Evolutionary conservation across 768 basidiomycete species (phyloP).

Genomic region (Lactifluus piperatus): DNA sequence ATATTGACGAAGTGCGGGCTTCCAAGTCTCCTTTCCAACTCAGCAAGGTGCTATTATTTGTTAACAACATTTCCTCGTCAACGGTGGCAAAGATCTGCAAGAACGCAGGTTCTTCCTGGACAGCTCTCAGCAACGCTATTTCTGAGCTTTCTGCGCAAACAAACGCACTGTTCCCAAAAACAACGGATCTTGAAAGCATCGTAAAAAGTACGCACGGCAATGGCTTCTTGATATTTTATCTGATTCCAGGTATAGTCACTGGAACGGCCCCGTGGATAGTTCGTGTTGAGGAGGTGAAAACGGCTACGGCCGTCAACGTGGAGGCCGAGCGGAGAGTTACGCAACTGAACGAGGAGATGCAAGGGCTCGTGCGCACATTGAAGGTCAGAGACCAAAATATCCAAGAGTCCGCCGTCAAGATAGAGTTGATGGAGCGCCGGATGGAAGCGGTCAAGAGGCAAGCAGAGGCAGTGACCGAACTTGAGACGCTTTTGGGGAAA

Average conservation of each 20-base stretch:
- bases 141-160: constrained; percentile 63
- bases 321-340: constrained; percentile 87
- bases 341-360: constrained; percentile 84
- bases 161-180: constrained; percentile 57
- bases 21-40: constrained; percentile 76
- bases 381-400: constrained; percentile 84
- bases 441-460: constrained; percentile 90
- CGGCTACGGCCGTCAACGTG: constrained; percentile 73
- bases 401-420: constrained; percentile 86
- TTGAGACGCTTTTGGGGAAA: constrained; percentile 74
- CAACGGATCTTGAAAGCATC: constrained; percentile 68
- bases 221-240: not conserved
- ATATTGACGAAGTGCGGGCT: constrained; percentile 71
- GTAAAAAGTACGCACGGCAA: constrained; percentile 55
- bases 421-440: constrained; percentile 89
- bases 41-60: constrained; percentile 56
- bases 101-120: constrained; percentile 65
- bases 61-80: constrained; percentile 62
- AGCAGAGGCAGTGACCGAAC: constrained; percentile 70
- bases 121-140: constrained; percentile 64
- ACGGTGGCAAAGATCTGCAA: constrained; percentile 62
- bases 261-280: constrained; percentile 80
- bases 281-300: constrained; percentile 76
- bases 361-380: constrained; percentile 75
- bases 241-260: constrained; percentile 39